These are phyloP conservation scores for Ochetophila trinervis DNA, from an alignment of 306 rosid genomes.

Conservation along the genomic window DNA sequence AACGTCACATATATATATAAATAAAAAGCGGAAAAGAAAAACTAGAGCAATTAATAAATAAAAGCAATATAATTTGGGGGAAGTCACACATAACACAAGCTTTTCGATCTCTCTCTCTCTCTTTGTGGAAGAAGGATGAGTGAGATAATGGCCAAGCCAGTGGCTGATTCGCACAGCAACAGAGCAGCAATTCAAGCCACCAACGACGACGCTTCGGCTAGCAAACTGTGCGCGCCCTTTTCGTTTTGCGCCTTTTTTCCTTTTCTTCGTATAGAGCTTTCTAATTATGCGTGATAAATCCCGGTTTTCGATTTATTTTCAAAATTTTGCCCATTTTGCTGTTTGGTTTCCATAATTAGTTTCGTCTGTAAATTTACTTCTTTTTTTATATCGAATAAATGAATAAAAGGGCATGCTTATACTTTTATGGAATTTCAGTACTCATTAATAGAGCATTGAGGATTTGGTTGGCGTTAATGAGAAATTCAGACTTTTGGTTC, in stretches of 20 bases:
- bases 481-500: neutral
- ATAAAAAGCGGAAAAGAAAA: no score
- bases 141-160: conserved; percentile 29
- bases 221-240: conserved; percentile 47
- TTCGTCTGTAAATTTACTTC: neutral
- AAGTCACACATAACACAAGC: no score
- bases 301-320: neutral
- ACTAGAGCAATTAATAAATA: no score
- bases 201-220: conserved; percentile 76
- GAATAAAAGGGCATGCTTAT: neutral
- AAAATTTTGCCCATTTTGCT: neutral
- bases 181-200: conserved; percentile 67
- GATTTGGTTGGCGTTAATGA: neutral
- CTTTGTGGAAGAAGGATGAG: neutral
- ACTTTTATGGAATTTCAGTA: no score
- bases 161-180: conserved; percentile 51
- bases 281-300: neutral
- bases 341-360: neutral
- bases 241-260: neutral
- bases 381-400: neutral
- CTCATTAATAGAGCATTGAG: no score
- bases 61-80: no score
- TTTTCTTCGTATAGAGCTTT: neutral
- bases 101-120: neutral
- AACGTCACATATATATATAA: no score